A percentile compares a stretch with the other conserved stretches of the same genome.
Conservation (phyloP, 75 land plant genomes). For the Chamaecyparis obtusa region DNA sequence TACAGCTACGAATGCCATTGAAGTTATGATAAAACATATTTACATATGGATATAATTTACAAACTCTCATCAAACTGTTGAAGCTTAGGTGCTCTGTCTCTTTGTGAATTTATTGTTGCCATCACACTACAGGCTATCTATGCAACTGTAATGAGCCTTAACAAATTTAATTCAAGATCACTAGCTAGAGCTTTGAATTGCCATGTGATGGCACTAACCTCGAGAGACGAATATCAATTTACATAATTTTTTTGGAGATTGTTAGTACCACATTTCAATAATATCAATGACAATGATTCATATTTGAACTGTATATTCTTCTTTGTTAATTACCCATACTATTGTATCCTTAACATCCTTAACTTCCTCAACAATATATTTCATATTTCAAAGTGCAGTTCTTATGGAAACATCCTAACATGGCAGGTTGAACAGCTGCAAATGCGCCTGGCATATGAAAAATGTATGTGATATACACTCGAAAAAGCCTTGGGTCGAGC, state of each 20-base stretch:
- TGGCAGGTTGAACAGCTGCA: conserved; percentile 80
- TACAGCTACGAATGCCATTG: neutral
- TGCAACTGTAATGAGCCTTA: neutral
- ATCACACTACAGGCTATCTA: neutral
- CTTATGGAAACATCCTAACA: neutral
- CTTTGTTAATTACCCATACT: neutral
- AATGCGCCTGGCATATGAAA: conserved; percentile 66
- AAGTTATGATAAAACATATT: neutral
- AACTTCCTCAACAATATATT: neutral
- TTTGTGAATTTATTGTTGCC: neutral
- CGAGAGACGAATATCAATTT: neutral
- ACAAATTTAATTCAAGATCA: conserved; percentile 1
- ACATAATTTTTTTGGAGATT: neutral
- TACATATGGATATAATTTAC: neutral
- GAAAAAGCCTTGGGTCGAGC: conserved; percentile 84
- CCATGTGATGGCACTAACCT: neutral
- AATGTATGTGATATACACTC: conserved; percentile 53
- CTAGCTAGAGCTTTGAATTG: neutral
- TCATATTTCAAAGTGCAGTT: neutral
- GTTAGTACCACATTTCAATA: neutral
- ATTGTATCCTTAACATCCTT: neutral
- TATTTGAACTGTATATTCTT: neutral
- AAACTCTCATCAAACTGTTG: neutral
- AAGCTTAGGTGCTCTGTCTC: neutral
- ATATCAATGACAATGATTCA: neutral